Percentiles rank a stretch among this genome's conserved stretches.
Conservation (phyloP, 1,284 basidiomycete genomes). For the Schizopora paradoxa region DNA sequence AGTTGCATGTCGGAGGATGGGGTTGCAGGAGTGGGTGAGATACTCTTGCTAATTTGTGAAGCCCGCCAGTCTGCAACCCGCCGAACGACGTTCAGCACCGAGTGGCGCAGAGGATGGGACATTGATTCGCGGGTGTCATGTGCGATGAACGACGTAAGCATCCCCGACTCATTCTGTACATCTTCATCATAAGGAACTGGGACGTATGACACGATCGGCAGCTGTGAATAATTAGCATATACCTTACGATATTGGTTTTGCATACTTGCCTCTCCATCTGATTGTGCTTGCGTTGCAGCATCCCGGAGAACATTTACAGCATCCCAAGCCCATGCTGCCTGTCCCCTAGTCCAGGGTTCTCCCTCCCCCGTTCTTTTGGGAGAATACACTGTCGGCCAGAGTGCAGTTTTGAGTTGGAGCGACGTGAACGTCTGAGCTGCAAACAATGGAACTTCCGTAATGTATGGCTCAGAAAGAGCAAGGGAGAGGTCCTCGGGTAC, state of each 20-base stretch:
- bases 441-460: conserved; percentile 59
- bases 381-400: conserved; percentile 82
- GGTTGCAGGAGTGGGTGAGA: conserved; percentile 18
- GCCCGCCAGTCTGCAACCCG: conserved; percentile 55
- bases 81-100: conserved; percentile 73
- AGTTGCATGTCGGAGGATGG: background rate
- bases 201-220: conserved; percentile 75
- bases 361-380: conserved; percentile 67
- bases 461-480: conserved; percentile 46
- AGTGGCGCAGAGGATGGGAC: conserved; percentile 76
- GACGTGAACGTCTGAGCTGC: conserved; percentile 70
- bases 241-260: background rate
- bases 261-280: conserved; percentile 50
- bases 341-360: conserved; percentile 61
- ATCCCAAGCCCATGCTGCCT: conserved; percentile 68
- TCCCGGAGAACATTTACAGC: conserved; percentile 52
- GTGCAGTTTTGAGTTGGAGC: conserved; percentile 54
- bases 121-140: conserved; percentile 66
- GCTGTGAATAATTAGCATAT: conserved; percentile 33
- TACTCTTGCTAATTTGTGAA: conserved; percentile 19
- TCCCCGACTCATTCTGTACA: conserved; percentile 24
- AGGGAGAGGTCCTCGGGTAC: conserved; percentile 30
- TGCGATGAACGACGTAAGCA: conserved; percentile 46
- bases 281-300: conserved; percentile 44
- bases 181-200: conserved; percentile 51